These are phyloP conservation scores for Collybiopsis luxurians DNA, from an alignment of 768 basidiomycete species.

Conservation along the genomic window DNA sequence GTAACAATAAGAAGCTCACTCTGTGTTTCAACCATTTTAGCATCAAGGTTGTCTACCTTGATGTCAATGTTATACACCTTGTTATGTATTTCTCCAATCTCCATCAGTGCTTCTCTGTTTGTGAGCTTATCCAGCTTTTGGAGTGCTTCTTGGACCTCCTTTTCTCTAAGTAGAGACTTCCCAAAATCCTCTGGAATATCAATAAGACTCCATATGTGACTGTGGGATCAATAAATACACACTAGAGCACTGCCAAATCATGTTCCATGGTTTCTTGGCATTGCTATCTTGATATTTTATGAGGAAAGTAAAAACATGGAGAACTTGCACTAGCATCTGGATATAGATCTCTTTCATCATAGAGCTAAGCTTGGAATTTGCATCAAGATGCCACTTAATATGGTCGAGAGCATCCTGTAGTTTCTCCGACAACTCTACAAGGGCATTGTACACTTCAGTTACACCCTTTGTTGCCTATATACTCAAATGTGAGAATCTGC, in stretches of 20 bases:
- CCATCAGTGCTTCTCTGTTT: too few relatives aligned
- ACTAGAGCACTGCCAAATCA: background rate
- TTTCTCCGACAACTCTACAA: background rate
- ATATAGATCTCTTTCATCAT: background rate
- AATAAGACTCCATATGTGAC: background rate
- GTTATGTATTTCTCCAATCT: too few relatives aligned
- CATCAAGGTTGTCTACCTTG: background rate
- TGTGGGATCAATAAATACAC: background rate
- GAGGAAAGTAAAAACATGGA: background rate
- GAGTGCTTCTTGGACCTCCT: too few relatives aligned
- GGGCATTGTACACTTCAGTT: background rate
- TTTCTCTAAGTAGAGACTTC: background rate
- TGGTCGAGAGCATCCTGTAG: background rate
- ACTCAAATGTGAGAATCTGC: background rate
- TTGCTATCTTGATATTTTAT: background rate
- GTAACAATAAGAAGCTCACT: background rate
- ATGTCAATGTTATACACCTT: too few relatives aligned
- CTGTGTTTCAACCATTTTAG: background rate
- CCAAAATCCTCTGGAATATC: background rate
- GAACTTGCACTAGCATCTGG: background rate
- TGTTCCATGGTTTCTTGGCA: background rate
- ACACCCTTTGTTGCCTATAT: background rate
- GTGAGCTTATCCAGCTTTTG: too few relatives aligned
- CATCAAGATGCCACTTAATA: background rate
- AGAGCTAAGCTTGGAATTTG: background rate